Conservation (phyloP, 1,139 yeast genomes). For the Scheffersomyces quercinus region DNA sequence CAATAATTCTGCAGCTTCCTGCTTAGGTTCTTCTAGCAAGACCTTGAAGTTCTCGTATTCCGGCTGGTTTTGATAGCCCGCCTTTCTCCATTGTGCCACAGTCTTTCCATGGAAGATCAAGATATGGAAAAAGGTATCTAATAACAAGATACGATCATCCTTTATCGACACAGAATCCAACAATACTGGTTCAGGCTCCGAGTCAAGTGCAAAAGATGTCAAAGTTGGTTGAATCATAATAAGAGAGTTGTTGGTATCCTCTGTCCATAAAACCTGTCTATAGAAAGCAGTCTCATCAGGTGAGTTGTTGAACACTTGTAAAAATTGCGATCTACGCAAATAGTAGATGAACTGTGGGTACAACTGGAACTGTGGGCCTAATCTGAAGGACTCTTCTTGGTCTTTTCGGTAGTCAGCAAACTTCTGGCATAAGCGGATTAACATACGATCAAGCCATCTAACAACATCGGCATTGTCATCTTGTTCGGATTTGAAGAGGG, state of each 20-base stretch:
- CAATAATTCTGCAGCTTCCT: conserved; percentile 88
- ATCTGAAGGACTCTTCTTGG: conserved; percentile 46
- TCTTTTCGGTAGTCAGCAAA: conserved; percentile 54
- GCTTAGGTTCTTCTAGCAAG: conserved; percentile 84
- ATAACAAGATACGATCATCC: conserved; percentile 81
- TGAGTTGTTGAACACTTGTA: conserved; percentile 95
- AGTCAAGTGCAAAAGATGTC: conserved; percentile 78
- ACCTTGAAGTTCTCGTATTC: conserved; percentile 87
- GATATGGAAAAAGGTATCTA: conserved; percentile 96
- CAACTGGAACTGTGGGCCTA: conserved; percentile 48
- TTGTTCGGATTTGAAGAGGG: conserved; percentile 85
- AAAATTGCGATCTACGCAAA: conserved; percentile 92
- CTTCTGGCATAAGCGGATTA: conserved; percentile 51
- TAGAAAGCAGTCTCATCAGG: conserved; percentile 99
- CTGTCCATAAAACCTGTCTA: conserved; percentile 87
- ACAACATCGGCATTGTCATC: conserved; percentile 55
- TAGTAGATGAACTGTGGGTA: conserved; percentile 96
- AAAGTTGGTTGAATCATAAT: conserved; percentile 97
- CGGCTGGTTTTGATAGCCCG: conserved; percentile 88
- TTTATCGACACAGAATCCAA: conserved; percentile 91
- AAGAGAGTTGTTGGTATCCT: conserved; percentile 89
- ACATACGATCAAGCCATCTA: conserved; percentile 54
- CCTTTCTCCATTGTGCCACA: conserved; percentile 94
- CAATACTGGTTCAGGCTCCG: conserved; percentile 88
- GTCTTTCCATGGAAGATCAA: conserved; percentile 94